Percentiles rank a stretch among this genome's conserved stretches.
phyloP scores from a whole-genome alignment of 352 stramenopile genomes.

The Phytophthora sansomeana region DNA sequence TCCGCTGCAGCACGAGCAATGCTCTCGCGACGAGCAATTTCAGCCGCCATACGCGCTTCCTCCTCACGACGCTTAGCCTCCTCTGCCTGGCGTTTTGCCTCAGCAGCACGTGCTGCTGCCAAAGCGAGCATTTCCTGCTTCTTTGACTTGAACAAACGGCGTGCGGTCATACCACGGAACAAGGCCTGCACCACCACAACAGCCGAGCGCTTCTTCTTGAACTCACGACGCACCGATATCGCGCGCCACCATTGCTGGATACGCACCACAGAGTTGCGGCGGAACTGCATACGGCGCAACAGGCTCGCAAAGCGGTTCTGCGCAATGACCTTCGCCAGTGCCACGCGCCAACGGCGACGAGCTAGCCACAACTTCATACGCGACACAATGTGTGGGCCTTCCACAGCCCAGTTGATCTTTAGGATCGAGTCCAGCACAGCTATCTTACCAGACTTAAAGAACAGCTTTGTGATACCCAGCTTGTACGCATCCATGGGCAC shows the following conservation, averaged over 20 bases:
- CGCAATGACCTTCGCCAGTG: slow-evolving; percentile 79
- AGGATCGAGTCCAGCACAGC: slow-evolving; percentile 88
- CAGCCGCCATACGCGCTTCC: slow-evolving; percentile 65
- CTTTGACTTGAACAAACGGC: slow-evolving; percentile 81
- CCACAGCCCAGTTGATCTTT: slow-evolving; percentile 90
- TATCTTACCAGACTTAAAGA: slow-evolving; percentile 94
- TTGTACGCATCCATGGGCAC: slow-evolving; percentile 88
- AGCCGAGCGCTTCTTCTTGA: slow-evolving; percentile 83
- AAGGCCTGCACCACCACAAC: slow-evolving; percentile 79
- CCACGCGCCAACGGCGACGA: slow-evolving; percentile 83
- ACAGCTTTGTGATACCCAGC: slow-evolving; percentile 89
- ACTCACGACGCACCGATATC: slow-evolving; percentile 72
- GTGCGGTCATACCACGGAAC: slow-evolving; percentile 82
- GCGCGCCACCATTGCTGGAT: slow-evolving; percentile 91
- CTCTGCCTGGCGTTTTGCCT: slow-evolving; percentile 77
- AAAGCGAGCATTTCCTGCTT: slow-evolving; percentile 87
- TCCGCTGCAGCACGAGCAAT: slow-evolving; percentile 67
- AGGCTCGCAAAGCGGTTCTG: slow-evolving; percentile 73
- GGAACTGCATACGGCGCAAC: slow-evolving; percentile 63
- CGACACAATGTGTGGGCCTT: slow-evolving; percentile 85
- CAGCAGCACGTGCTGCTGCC: slow-evolving; percentile 75
- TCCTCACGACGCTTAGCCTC: slow-evolving; percentile 88
- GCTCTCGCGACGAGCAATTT: slow-evolving; percentile 78
- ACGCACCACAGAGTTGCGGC: slow-evolving; percentile 58
- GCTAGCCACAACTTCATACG: slow-evolving; percentile 87